phyloP scores from a whole-genome alignment of 805 yeast genomes.

The Myxozyma monticola region DNA sequence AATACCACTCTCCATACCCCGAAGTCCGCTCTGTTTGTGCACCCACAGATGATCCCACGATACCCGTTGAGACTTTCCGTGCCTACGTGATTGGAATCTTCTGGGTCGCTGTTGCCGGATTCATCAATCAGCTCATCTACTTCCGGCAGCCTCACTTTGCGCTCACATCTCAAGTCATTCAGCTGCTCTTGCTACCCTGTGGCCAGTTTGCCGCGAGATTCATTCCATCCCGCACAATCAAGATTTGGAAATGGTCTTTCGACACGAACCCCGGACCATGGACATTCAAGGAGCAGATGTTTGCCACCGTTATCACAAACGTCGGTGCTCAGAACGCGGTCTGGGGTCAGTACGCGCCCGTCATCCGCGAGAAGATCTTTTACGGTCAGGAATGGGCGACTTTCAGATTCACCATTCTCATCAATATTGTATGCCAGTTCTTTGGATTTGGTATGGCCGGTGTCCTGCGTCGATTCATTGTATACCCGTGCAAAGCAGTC shows the following conservation, averaged over 20 bases:
- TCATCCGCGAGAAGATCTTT: conserved; percentile 30
- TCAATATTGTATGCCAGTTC: conserved; percentile 57
- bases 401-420: conserved; percentile 54
- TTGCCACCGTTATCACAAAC: conserved; percentile 48
- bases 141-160: conserved; percentile 56
- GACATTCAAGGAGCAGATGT: conserved; percentile 57
- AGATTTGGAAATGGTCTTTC: conserved; percentile 43
- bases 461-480: conserved; percentile 56
- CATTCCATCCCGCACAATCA: conserved; percentile 50
- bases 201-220: conserved; percentile 50
- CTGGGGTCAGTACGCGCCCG: conserved; percentile 28
- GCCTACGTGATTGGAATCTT: conserved; percentile 53
- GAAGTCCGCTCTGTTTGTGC: conserved; percentile 47
- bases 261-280: conserved; percentile 65
- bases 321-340: conserved; percentile 25
- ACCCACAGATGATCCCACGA: conserved; percentile 46
- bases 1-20: conserved; percentile 54
- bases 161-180: conserved; percentile 54
- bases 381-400: conserved; percentile 41
- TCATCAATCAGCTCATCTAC: conserved; percentile 57
- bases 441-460: conserved; percentile 71
- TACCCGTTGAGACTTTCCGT: conserved; percentile 53
- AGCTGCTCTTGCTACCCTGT: conserved; percentile 59
- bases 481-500: conserved; percentile 58
- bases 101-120: conserved; percentile 58